These are phyloP conservation scores for Claviceps spartinae DNA, from an alignment of 2,329 filamentous ascomycete genomes.

Conservation along the genomic window DNA sequence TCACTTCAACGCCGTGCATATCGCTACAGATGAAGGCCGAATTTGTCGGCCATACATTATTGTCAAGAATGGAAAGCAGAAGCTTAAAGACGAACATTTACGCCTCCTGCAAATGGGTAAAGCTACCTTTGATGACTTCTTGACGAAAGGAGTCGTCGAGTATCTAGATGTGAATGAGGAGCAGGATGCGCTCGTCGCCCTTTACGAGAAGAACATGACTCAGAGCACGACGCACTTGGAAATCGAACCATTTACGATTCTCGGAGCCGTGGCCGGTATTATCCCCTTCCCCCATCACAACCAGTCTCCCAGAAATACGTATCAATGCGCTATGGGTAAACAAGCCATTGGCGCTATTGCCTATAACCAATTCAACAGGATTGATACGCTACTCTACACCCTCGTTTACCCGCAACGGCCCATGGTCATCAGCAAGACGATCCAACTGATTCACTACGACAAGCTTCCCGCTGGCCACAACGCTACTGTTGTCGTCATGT, in stretches of 20 bases:
- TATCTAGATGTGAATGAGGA: conserved; percentile 98
- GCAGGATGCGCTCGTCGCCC: conserved; percentile 85
- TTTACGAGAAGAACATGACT: conserved; percentile 76
- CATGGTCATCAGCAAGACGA: conserved; percentile 94
- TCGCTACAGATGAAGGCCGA: conserved; percentile 91
- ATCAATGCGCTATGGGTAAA: conserved; percentile 99
- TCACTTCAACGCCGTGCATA: conserved; percentile 81
- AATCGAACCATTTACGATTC: conserved; percentile 93
- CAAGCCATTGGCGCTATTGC: conserved; percentile 98
- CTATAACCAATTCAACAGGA: conserved; percentile 93
- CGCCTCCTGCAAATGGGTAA: conserved; percentile 70
- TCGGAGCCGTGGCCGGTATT: conserved; percentile 87
- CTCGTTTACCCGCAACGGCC: conserved; percentile 96
- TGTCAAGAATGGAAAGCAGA: conserved; percentile 75
- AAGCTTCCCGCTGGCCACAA: conserved; percentile 95
- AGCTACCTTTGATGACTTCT: conserved; percentile 85
- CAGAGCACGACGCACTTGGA: conserved; percentile 84
- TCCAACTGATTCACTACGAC: conserved; percentile 92
- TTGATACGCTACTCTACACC: conserved; percentile 90
- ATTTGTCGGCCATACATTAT: conserved; percentile 95
- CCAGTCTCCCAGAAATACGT: conserved; percentile 95
- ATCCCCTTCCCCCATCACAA: conserved; percentile 99
- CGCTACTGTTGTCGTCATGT: conserved; percentile 97
- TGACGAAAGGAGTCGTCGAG: conserved; percentile 80
- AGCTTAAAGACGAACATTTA: conserved; percentile 65